Evolutionary conservation across 495 filamentous ascomycete genomes (phyloP).

Genomic region (Aspergillus incahuasiensis): DNA sequence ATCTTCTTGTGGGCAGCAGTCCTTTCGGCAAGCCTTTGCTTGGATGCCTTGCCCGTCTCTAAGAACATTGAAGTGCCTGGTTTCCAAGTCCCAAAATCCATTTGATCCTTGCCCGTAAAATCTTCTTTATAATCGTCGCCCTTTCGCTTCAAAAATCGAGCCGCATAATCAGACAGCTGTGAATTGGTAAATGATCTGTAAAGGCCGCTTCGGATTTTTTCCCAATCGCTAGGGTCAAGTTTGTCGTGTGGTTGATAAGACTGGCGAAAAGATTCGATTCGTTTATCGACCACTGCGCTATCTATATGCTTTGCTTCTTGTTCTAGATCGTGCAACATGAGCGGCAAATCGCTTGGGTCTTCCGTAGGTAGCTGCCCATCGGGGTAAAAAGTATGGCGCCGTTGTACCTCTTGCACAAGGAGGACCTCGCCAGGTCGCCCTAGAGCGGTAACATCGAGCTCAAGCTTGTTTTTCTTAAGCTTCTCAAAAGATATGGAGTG

Average conservation of each 20-base stretch:
- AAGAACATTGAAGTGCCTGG: conserved; percentile 29
- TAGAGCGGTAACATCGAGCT: conserved; percentile 31
- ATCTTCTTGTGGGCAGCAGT: conserved; percentile 15
- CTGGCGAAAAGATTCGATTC: conserved; percentile 25
- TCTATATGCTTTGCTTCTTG: conserved; percentile 14
- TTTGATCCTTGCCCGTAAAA: background rate
- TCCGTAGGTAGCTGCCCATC: background rate
- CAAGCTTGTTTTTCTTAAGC: conserved; percentile 2
- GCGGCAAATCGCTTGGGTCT: conserved; percentile 14
- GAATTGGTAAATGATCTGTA: conserved; percentile 29
- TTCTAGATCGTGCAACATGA: conserved; percentile 30
- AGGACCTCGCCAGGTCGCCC: conserved; percentile 42
- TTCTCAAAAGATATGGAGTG: no score
- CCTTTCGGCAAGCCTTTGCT: conserved; percentile 10
- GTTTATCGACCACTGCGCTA: conserved; percentile 7
- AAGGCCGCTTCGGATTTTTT: conserved; percentile 24
- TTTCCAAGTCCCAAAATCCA: conserved; percentile 19
- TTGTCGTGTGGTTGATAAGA: conserved; percentile 19
- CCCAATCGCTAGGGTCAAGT: conserved; percentile 24
- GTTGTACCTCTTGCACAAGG: conserved; percentile 24
- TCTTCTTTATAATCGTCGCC: background rate
- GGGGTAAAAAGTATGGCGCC: conserved; percentile 8
- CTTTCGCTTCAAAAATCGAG: background rate
- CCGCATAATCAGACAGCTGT: conserved; percentile 33
- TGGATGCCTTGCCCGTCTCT: conserved; percentile 6